Base-by-base conservation (phyloP, 2,329 filamentous ascomycete species). In the Phaeomoniella chlamydospora region DNA sequence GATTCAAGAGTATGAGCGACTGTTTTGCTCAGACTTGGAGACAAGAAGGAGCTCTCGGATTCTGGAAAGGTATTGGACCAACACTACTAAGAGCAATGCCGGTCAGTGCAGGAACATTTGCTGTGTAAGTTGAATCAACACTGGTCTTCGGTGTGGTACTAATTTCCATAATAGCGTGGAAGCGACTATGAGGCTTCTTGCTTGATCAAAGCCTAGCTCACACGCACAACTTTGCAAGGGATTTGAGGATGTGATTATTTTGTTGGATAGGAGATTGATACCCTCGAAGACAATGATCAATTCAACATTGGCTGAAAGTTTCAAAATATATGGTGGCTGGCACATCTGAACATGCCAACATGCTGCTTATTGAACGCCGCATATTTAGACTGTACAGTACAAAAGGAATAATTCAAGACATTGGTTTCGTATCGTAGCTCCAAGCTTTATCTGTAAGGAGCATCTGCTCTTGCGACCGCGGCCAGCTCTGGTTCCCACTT, bases 401-500 rank as follows among this genome's bases (percentile, higher is more conserved):
- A 6, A 32, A 13, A 32, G n/a, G 13, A 13, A 32, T 13, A 10
- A 13, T 17, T 9, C 31, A 32, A 32, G n/a, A n/a, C n/a, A n/a
- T n/a, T n/a, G n/a, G n/a, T n/a, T n/a, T n/a, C n/a, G 10, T 22
- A 31, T 34, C 15, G 36, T n/a, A 6, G 16, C 17, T 30, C 17
- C 22, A 12, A 17, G 17, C 26, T 31, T 70, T 77, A 88, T 71
- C 82, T 74, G 67, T 87, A 96, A 35, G 88, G 88, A 37, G 87
- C 77, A 69, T 98, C 90, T 42, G 90, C 90, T 54, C 86, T 79
- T 56, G 90, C 90, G 47, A 75, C 78, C 39, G 90, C 88, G 2
- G 88, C 88, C 53, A 98, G 70, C 65, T 98, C 90, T 5, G 90
- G 87, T 68, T 98, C 90, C 90, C 90, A 98, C 65, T 87, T 88